These are phyloP conservation scores for Vitis amurensis DNA, from an alignment of 164 flowering plant genomes.

Conservation along the genomic window DNA sequence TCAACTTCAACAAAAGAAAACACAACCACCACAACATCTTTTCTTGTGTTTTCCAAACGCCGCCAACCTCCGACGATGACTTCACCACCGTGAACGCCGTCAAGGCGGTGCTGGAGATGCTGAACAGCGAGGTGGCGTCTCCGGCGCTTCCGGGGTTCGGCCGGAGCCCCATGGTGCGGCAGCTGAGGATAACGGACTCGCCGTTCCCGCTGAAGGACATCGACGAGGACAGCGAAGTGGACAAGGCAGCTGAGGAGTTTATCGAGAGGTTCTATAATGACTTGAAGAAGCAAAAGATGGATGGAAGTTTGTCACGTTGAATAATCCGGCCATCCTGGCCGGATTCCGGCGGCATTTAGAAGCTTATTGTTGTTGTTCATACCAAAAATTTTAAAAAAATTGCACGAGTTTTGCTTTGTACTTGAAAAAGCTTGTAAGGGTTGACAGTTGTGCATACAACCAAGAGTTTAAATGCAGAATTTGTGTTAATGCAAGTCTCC, in stretches of 20 bases:
- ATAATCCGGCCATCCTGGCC: constrained; percentile 3
- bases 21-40: constrained; percentile 25
- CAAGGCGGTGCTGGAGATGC: constrained; percentile 40
- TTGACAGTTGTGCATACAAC: not conserved
- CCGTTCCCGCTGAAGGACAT: constrained; percentile 49
- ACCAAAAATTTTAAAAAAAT: too few species aligned
- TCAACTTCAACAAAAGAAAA: constrained; percentile 12
- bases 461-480: not conserved
- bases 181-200: constrained; percentile 65
- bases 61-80: constrained; percentile 32
- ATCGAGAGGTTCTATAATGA: constrained; percentile 66
- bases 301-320: not conserved
- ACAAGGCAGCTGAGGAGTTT: constrained; percentile 77
- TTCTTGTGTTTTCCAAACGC: constrained; percentile 30
- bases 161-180: constrained; percentile 50
- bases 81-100: constrained; percentile 26
- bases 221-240: constrained; percentile 38
- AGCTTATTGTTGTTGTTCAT: not conserved
- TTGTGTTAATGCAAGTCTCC: not conserved
- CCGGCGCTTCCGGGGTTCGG: constrained; percentile 55
- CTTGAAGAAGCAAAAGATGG: constrained; percentile 47
- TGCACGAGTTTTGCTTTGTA: too few species aligned
- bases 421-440: not conserved
- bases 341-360: constrained; percentile 5
- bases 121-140: constrained; percentile 33